A percentile compares a stretch with the other conserved stretches of the same genome.
phyloP scores from a whole-genome alignment of 148 eudicot genomes.

The Rhododendron ovatum region DNA sequence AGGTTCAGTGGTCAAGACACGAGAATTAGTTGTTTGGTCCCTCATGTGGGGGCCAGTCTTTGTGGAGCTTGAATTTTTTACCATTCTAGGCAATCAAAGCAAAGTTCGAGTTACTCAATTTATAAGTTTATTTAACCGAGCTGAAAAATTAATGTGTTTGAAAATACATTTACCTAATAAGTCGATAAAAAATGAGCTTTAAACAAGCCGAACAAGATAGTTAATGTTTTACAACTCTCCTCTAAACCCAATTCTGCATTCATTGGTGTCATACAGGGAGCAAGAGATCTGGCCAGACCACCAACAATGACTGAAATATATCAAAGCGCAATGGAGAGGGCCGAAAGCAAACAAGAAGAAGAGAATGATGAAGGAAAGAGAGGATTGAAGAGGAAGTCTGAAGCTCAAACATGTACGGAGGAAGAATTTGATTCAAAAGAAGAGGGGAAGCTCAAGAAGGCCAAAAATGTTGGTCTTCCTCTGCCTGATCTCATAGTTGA shows the following conservation, averaged over 20 bases:
- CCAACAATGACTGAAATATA: slow-evolving; percentile 55
- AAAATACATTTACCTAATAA: neutral
- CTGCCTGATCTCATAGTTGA: neutral
- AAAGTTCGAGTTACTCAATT: neutral
- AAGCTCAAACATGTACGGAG: slow-evolving; percentile 24
- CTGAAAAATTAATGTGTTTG: neutral
- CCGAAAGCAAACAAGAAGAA: slow-evolving; percentile 19
- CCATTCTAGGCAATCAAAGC: neutral
- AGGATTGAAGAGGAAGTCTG: slow-evolving; percentile 60
- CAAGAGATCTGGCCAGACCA: slow-evolving; percentile 62
- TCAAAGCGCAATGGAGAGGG: slow-evolving; percentile 31
- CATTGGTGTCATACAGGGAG: slow-evolving; percentile 40
- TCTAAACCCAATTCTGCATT: neutral
- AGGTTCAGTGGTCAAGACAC: no score
- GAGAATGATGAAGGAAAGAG: slow-evolving; percentile 28
- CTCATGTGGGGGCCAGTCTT: no score
- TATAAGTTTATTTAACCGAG: neutral
- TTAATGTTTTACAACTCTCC: neutral
- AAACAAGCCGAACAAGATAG: neutral
- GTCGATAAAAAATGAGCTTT: neutral
- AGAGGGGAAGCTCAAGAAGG: slow-evolving; percentile 54
- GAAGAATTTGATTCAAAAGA: slow-evolving; percentile 27
- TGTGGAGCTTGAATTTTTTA: neutral
- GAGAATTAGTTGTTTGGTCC: no score
- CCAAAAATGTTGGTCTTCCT: slow-evolving; percentile 47